phyloP scores from a whole-genome alignment of 306 rosid genomes.

The Lathyrus sativus region DNA sequence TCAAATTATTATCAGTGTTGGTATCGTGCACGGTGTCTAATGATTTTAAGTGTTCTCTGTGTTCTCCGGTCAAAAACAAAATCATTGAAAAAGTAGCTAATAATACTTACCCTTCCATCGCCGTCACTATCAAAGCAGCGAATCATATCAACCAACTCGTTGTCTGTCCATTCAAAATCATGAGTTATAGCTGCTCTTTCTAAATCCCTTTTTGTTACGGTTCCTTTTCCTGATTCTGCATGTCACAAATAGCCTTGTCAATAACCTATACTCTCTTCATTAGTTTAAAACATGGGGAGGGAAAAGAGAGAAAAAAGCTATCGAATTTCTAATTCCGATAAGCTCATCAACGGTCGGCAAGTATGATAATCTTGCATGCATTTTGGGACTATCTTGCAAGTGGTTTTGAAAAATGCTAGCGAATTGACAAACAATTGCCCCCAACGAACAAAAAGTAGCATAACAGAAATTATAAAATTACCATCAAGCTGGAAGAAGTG shows the following conservation, averaged over 20 bases:
- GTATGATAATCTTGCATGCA: too few relatives aligned
- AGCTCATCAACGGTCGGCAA: too few relatives aligned
- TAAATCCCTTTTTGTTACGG: slow-evolving; percentile 54
- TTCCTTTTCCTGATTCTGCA: slow-evolving; percentile 75
- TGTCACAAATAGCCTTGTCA: slow-evolving; percentile 40
- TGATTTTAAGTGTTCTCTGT: not conserved
- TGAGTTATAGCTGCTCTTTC: slow-evolving; percentile 70
- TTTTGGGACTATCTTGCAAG: too few relatives aligned
- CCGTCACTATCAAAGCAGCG: slow-evolving; percentile 75
- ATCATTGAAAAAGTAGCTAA: slow-evolving; percentile 1
- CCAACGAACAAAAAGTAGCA: slow-evolving; percentile 26
- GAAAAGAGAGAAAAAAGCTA: not conserved
- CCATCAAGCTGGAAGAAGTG: slow-evolving; percentile 91
- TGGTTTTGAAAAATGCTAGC: too few relatives aligned
- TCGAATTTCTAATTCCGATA: not conserved
- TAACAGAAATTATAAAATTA: slow-evolving; percentile 56
- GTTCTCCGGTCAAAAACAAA: slow-evolving; percentile 2
- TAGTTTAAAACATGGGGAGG: slow-evolving; percentile 4
- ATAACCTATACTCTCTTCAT: slow-evolving; percentile 7
- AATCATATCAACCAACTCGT: slow-evolving; percentile 77
- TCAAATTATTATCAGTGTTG: too few relatives aligned
- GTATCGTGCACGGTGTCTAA: too few relatives aligned
- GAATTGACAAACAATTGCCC: not conserved
- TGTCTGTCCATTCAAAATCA: slow-evolving; percentile 78
- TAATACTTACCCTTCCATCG: slow-evolving; percentile 67